Conservation (phyloP, 164 flowering plant species). For the Litsea cubeba region DNA sequence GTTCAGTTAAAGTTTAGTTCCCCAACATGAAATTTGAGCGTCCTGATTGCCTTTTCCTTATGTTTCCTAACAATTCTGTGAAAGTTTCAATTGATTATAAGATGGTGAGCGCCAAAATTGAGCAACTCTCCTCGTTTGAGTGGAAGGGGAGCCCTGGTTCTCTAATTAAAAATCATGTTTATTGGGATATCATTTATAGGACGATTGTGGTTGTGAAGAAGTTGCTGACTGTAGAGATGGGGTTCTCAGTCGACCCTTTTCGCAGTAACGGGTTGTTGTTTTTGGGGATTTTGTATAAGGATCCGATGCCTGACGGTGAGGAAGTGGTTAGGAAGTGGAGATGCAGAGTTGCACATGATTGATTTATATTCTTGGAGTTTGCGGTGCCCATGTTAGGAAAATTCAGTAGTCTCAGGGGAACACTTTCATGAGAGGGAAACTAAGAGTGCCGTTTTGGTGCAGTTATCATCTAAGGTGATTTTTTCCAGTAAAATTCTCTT, state of each 20-base stretch:
- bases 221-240: constrained; percentile 27
- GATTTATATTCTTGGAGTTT: too few relatives aligned
- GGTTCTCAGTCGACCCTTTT: too few relatives aligned
- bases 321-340: constrained; percentile 81
- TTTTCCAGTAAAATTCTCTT: too few relatives aligned
- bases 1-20: constrained; percentile 47
- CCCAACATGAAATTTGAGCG: constrained; percentile 80
- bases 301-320: constrained; percentile 35
- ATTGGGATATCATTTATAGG: constrained; percentile 64
- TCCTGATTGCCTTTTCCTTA: constrained; percentile 73
- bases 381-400: too few relatives aligned
- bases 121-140: constrained; percentile 29
- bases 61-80: constrained; percentile 47
- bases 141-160: too few relatives aligned
- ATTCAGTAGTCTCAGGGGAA: too few relatives aligned
- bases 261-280: too few relatives aligned
- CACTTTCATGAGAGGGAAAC: too few relatives aligned
- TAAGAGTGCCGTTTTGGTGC: too few relatives aligned
- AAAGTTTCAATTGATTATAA: constrained; percentile 47
- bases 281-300: background rate
- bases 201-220: constrained; percentile 74
- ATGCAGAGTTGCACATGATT: constrained; percentile 67
- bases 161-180: too few relatives aligned
- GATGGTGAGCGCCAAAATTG: constrained; percentile 39
- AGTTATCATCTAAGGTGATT: too few relatives aligned